phyloP scores from a whole-genome alignment of 2,329 filamentous ascomycete species.

The Hypomyces perniciosus region DNA sequence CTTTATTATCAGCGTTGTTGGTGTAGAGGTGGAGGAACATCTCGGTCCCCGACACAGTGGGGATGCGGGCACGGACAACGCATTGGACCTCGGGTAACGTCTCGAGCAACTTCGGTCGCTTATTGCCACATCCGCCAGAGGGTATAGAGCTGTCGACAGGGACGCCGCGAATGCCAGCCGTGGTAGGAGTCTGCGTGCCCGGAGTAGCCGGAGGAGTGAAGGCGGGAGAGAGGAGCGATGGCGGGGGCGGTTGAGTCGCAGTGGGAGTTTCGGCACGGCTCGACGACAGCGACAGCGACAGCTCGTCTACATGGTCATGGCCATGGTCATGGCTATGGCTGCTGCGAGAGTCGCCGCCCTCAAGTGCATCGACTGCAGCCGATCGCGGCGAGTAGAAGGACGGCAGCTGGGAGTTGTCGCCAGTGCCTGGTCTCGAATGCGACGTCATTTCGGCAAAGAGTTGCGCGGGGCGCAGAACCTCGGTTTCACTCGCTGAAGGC shows the following conservation, averaged over 20 bases:
- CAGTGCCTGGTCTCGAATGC: conserved; percentile 8
- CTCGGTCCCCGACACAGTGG: conserved; percentile 83
- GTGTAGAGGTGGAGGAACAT: conserved; percentile 97
- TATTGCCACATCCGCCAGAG: conserved; percentile 54
- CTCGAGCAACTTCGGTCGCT: conserved; percentile 66
- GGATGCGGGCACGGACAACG: conserved; percentile 89
- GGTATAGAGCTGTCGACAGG: conserved; percentile 55
- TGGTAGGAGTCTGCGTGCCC: conserved; percentile 48
- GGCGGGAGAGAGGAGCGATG: conserved; percentile 78
- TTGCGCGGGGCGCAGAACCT: conserved; percentile 4
- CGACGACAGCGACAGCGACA: conserved; percentile 33
- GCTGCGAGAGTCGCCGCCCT: neutral
- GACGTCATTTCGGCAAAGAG: conserved; percentile 2
- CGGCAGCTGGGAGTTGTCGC: conserved; percentile 32
- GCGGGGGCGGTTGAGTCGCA: conserved; percentile 35
- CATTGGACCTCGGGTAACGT: conserved; percentile 82
- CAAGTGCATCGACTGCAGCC: conserved; percentile 19
- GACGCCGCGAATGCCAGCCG: conserved; percentile 43
- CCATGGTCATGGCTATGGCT: conserved; percentile 12
- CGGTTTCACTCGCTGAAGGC: conserved; percentile 8
- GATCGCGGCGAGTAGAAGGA: conserved; percentile 43
- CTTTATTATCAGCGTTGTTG: conserved; percentile 89
- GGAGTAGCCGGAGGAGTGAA: conserved; percentile 69
- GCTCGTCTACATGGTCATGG: conserved; percentile 27
- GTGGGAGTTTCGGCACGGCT: conserved; percentile 13